Conservation (phyloP, 192 early-diverging fungal genomes). For the Podila epigama region DNA sequence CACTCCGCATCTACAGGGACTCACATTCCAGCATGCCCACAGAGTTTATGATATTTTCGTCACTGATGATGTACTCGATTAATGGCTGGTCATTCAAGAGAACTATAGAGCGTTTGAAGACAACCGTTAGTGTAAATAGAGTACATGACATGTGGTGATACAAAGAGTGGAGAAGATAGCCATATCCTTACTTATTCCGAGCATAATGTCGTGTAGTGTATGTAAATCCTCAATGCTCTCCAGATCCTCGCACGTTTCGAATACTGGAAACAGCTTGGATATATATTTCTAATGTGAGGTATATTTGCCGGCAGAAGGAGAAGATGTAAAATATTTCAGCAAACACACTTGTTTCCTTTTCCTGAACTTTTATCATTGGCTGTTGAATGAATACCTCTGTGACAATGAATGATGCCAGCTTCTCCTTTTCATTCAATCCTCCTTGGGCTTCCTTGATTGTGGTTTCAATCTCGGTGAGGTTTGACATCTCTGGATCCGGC, state of each 20-base stretch:
- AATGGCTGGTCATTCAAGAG: slow-evolving; percentile 82
- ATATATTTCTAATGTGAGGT: slow-evolving; percentile 71
- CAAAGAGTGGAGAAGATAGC: neutral
- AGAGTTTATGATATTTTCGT: slow-evolving; percentile 75
- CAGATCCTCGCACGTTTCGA: slow-evolving; percentile 85
- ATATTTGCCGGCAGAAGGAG: no score
- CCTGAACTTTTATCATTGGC: neutral
- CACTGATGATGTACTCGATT: slow-evolving; percentile 76
- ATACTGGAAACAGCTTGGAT: slow-evolving; percentile 70
- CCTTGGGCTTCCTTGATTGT: slow-evolving; percentile 64
- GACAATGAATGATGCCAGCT: slow-evolving; percentile 66
- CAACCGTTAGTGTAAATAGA: no score
- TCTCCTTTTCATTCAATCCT: slow-evolving; percentile 68
- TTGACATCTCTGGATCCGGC: slow-evolving; percentile 74
- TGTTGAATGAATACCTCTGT: slow-evolving; percentile 51
- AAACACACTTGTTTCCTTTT: neutral
- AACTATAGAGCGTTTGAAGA: slow-evolving; percentile 61
- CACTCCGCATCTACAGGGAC: no score
- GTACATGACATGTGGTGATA: neutral
- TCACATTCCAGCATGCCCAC: slow-evolving; percentile 90
- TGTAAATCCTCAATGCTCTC: slow-evolving; percentile 79
- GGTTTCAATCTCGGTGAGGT: slow-evolving; percentile 75
- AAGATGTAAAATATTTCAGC: neutral
- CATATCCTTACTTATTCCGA: slow-evolving; percentile 80
- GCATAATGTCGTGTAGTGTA: slow-evolving; percentile 75